Evolutionary conservation across 148 eudicot genomes (phyloP), one percentile per base, ranked within the genome.

Genomic region (Rhododendron griersonianum): DNA sequence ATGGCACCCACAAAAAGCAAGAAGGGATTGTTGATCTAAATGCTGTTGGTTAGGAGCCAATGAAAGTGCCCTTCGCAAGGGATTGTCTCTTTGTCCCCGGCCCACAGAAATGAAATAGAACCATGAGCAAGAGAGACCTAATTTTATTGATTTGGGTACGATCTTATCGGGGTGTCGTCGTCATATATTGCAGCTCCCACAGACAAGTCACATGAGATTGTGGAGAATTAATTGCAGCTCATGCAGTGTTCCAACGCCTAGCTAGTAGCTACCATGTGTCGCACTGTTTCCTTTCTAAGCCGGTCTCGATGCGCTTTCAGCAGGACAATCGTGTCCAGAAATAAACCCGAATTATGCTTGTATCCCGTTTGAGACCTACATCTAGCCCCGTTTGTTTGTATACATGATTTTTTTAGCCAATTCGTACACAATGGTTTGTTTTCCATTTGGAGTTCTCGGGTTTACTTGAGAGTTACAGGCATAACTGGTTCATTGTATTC

Each of bases 31-130:
- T 39, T 71, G 57, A 83, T 86, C 90, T 84, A 80, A 44, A 80
- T 86, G 57, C 79, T 80, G 82, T 80, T 86, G 77, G 89, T 84
- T 86, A 35, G 84, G 80, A 59, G 44, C 80, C 79, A 86, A 65
- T n/a, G 84, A 37, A 67, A 71, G 86, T 81, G 77, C 84, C 84
- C 78, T 85, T 78, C 88, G 81, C 84, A 83, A 82, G 86, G 89
- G 73, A 71, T 83, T 88, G 90, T 88, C 91, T 87, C 19, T 71
- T 30, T 25, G 76, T 13, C 37, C 73, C 75, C 7, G 7, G 0
- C 7, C 76, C 76, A 30, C 76, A 14, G 81, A 50, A 87, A 88
- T 59, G 78, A 77, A 63, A 80, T 59, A 45, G 30, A 57, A 50
- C 82, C 84, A 87, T 50, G 74, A 35, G 25, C 84, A 28, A 81